phyloP scores from a whole-genome alignment of 1,284 basidiomycete genomes.

The Tylopilus sp. region DNA sequence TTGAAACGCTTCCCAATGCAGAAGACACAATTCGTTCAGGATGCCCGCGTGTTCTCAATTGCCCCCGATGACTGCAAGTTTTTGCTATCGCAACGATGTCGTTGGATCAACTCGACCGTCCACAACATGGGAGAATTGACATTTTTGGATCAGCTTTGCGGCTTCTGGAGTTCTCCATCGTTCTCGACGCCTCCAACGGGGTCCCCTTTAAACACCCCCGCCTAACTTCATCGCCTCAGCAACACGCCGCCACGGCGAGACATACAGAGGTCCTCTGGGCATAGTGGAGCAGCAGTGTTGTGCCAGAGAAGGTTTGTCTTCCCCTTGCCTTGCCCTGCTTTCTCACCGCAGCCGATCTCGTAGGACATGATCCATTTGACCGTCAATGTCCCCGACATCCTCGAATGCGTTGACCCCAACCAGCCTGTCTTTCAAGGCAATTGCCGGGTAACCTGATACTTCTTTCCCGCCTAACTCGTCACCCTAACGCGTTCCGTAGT shows the following conservation, averaged over 20 bases:
- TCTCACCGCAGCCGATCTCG: conserved; percentile 9
- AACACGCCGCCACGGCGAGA: conserved; percentile 40
- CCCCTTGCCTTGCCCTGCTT: neutral
- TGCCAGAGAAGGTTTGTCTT: conserved; percentile 61
- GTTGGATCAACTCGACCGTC: conserved; percentile 99
- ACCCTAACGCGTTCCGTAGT: conserved; percentile 35
- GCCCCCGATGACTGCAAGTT: conserved; percentile 89
- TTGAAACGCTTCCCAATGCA: conserved; percentile 97
- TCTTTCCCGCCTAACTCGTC: neutral
- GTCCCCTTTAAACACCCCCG: conserved; percentile 4
- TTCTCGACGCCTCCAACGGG: conserved; percentile 37
- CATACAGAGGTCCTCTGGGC: conserved; percentile 93
- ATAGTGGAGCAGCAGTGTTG: conserved; percentile 71
- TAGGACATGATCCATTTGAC: conserved; percentile 85
- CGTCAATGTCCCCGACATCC: conserved; percentile 80
- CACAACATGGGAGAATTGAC: conserved; percentile 96
- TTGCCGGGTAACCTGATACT: conserved; percentile 49
- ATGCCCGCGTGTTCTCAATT: conserved; percentile 86
- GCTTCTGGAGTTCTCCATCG: conserved; percentile 67
- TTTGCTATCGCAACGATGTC: conserved; percentile 90
- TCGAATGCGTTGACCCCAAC: conserved; percentile 59
- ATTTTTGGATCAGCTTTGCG: conserved; percentile 88
- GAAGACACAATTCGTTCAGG: conserved; percentile 93
- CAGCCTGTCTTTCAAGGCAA: conserved; percentile 67
- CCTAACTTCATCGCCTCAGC: conserved; percentile 6